phyloP scores from a whole-genome alignment of 192 early-diverging fungal genomes.

The Coemansia sp. region DNA sequence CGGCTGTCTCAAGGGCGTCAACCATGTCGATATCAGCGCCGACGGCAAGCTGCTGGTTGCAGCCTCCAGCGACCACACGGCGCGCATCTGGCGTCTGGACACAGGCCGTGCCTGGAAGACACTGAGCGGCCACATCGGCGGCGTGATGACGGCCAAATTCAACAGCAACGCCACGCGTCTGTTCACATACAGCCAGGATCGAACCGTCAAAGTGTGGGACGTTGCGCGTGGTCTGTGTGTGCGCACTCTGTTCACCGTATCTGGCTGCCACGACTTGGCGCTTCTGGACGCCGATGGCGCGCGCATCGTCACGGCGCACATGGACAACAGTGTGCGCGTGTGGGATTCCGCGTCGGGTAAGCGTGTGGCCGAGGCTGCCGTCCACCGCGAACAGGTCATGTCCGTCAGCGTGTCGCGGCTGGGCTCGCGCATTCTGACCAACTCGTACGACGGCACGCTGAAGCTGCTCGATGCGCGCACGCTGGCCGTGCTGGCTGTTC shows the following conservation, averaged over 20 bases:
- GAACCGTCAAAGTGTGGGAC: slow-evolving; percentile 97
- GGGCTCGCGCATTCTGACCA: slow-evolving; percentile 78
- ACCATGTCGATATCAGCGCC: slow-evolving; percentile 65
- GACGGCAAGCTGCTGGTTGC: slow-evolving; percentile 58
- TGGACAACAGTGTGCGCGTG: slow-evolving; percentile 89
- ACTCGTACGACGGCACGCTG: slow-evolving; percentile 91
- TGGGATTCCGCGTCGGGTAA: slow-evolving; percentile 88
- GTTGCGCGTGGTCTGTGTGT: slow-evolving; percentile 85
- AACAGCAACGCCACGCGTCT: slow-evolving; percentile 75
- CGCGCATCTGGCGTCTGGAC: slow-evolving; percentile 81
- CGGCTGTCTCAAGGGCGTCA: slow-evolving; percentile 83
- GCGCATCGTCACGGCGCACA: slow-evolving; percentile 86
- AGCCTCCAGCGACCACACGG: slow-evolving; percentile 88
- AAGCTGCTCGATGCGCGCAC: slow-evolving; percentile 79
- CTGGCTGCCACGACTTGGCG: slow-evolving; percentile 91
- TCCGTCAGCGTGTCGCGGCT: slow-evolving; percentile 67
- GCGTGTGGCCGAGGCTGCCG: slow-evolving; percentile 79
- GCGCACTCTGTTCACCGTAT: slow-evolving; percentile 89
- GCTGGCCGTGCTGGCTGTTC: slow-evolving; percentile 68
- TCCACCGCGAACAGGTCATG: slow-evolving; percentile 90
- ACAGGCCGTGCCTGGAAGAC: slow-evolving; percentile 86
- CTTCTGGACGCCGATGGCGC: slow-evolving; percentile 76
- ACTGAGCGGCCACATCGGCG: slow-evolving; percentile 92
- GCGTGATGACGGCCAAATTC: slow-evolving; percentile 88
- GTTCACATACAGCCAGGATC: slow-evolving; percentile 93